These are phyloP conservation scores for Boletus tylopilopsis DNA, from an alignment of 768 basidiomycete genomes.

Conservation along the genomic window DNA sequence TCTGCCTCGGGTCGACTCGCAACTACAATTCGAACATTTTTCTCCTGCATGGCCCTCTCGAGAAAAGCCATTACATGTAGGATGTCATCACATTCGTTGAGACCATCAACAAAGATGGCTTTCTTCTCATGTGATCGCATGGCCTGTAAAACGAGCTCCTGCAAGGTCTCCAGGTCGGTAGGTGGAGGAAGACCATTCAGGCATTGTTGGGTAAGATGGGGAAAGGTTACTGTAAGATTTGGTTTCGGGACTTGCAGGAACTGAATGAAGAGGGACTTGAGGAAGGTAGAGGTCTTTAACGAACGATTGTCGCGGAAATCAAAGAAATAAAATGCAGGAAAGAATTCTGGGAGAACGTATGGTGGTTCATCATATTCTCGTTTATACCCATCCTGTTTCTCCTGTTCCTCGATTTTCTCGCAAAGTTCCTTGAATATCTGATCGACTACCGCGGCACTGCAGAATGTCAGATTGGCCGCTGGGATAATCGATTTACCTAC, in stretches of 20 bases:
- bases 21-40: slow-evolving; percentile 22
- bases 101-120: slow-evolving; percentile 22
- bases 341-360: slow-evolving; percentile 21
- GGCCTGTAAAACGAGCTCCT: slow-evolving; percentile 19
- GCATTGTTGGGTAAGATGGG: slow-evolving; percentile 14
- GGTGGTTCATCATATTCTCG: slow-evolving; percentile 15
- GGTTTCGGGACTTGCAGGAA: slow-evolving; percentile 24
- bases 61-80: slow-evolving; percentile 19
- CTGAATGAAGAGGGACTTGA: slow-evolving; percentile 25
- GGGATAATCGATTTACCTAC: slow-evolving; percentile 5
- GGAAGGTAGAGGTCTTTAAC: slow-evolving; percentile 12
- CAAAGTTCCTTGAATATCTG: slow-evolving; percentile 21
- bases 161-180: slow-evolving; percentile 6
- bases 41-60: slow-evolving; percentile 20
- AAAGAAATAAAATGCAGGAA: slow-evolving; percentile 26
- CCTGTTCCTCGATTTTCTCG: slow-evolving; percentile 20
- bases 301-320: slow-evolving; percentile 27
- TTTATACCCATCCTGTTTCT: slow-evolving; percentile 12
- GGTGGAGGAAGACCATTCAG: slow-evolving; percentile 20
- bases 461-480: slow-evolving; percentile 2
- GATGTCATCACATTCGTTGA: slow-evolving; percentile 26
- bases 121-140: slow-evolving; percentile 23
- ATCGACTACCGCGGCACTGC: slow-evolving; percentile 24
- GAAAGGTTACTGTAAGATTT: slow-evolving; percentile 19
- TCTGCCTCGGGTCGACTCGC: slow-evolving; percentile 22